These are phyloP conservation scores for Cryptosporidium andersoni DNA, from an alignment of 169 alveolate species.

Conservation along the genomic window DNA sequence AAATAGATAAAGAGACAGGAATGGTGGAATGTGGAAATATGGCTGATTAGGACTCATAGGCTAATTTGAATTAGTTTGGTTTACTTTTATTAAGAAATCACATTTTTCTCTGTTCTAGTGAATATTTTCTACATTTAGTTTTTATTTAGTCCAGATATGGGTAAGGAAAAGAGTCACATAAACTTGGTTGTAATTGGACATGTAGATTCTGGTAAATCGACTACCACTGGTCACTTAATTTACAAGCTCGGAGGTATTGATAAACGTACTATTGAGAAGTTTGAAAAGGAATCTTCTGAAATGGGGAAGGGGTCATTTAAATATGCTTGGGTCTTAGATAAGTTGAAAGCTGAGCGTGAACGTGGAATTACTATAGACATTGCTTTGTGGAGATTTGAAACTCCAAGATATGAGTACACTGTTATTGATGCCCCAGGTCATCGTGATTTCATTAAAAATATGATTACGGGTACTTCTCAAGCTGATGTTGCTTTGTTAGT, in stretches of 20 bases:
- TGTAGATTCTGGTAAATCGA: constrained; percentile 97
- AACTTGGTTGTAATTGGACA: constrained; percentile 96
- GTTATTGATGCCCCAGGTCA: constrained; percentile 99
- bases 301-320: constrained; percentile 96
- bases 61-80: background rate
- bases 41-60: background rate
- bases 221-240: constrained; percentile 95
- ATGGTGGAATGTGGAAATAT: background rate
- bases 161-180: constrained; percentile 88
- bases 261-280: constrained; percentile 93
- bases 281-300: constrained; percentile 93
- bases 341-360: constrained; percentile 98
- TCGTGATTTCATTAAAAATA: constrained; percentile 97
- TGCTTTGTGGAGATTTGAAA: constrained; percentile 96
- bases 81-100: background rate
- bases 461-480: constrained; percentile 99
- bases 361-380: constrained; percentile 99
- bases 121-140: background rate
- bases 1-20: background rate
- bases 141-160: constrained; percentile 14
- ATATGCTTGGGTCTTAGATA: constrained; percentile 98
- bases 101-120: constrained; percentile 5
- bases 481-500: constrained; percentile 98
- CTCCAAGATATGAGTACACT: constrained; percentile 95
- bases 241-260: constrained; percentile 95